These are phyloP conservation scores for Austroboletus festivus DNA, from an alignment of 768 basidiomycete genomes.

Conservation along the genomic window DNA sequence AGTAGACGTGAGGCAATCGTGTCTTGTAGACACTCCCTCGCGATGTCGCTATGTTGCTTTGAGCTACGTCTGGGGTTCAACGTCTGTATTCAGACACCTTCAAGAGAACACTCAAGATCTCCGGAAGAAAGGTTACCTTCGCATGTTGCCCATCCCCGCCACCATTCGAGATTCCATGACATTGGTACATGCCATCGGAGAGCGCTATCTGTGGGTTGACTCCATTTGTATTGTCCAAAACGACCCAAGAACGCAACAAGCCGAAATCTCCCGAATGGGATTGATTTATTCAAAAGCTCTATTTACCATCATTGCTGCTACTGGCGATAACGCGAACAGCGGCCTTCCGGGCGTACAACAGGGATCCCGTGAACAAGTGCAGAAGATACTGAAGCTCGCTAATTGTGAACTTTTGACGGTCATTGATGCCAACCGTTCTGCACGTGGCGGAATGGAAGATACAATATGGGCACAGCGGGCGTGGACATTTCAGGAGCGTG, in stretches of 20 bases:
- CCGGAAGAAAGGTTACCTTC: constrained; percentile 1
- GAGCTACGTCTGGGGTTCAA: constrained; percentile 23
- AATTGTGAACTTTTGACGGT: constrained; percentile 11
- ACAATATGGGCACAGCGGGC: constrained; percentile 12
- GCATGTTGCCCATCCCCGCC: constrained; percentile 10
- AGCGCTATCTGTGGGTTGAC: constrained; percentile 27
- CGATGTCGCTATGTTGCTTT: constrained; percentile 23
- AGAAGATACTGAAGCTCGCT: constrained; percentile 9
- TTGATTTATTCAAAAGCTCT: constrained; percentile 16
- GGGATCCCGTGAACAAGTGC: constrained; percentile 2
- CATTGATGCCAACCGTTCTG: constrained; percentile 1
- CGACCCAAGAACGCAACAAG: constrained; percentile 11
- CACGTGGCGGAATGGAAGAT: background rate
- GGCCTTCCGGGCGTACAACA: constrained; percentile 11
- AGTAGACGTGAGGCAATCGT: constrained; percentile 14
- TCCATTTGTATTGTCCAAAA: constrained; percentile 24
- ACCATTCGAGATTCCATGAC: constrained; percentile 25
- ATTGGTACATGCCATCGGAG: constrained; percentile 17
- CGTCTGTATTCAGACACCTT: constrained; percentile 10
- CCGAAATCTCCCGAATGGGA: constrained; percentile 22
- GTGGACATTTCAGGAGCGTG: constrained; percentile 23
- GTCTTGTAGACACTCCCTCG: constrained; percentile 16
- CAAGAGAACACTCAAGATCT: constrained; percentile 2
- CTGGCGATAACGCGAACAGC: constrained; percentile 6
- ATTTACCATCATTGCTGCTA: constrained; percentile 20